A percentile compares a stretch with the other conserved stretches of the same genome.
Evolutionary conservation across 768 basidiomycete genomes (phyloP).

Genomic region (Mycena chlorophos): DNA sequence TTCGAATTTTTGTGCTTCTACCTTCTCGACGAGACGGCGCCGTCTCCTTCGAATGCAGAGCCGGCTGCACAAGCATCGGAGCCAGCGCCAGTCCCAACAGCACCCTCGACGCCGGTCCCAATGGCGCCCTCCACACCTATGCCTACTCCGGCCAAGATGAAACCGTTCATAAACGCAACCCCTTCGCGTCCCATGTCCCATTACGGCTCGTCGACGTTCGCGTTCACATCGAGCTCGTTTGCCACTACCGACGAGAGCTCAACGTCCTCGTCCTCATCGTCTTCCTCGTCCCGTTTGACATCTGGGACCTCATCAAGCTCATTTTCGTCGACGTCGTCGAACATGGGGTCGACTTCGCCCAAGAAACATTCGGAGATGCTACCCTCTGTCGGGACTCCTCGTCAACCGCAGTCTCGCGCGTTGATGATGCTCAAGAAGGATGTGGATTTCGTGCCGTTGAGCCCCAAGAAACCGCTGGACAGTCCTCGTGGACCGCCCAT

Average conservation of each 20-base stretch:
- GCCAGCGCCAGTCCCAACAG: conserved; percentile 29
- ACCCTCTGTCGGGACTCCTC: conserved; percentile 24
- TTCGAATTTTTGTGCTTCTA: conserved; percentile 96
- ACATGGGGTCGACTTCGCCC: conserved; percentile 48
- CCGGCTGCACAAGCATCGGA: conserved; percentile 3
- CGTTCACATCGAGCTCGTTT: conserved; percentile 21
- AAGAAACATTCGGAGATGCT: conserved; percentile 36
- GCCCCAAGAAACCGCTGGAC: conserved; percentile 56
- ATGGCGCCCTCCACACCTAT: no score
- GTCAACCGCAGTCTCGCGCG: conserved; percentile 42
- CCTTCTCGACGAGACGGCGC: conserved; percentile 74
- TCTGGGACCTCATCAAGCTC: conserved; percentile 44
- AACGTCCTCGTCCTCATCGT: conserved; percentile 12
- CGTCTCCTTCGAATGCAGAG: conserved; percentile 18
- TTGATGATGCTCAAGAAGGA: conserved; percentile 71
- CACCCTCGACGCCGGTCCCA: conserved; percentile 44
- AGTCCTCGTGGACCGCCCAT: background rate
- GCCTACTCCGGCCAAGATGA: conserved; percentile 28
- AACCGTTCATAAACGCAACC: conserved; percentile 38
- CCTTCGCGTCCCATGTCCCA: conserved; percentile 41
- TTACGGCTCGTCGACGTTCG: conserved; percentile 34
- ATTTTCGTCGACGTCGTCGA: conserved; percentile 44
- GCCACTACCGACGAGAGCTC: conserved; percentile 11
- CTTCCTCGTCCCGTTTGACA: conserved; percentile 39
- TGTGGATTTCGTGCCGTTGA: conserved; percentile 71